Base-by-base conservation (phyloP, 2,329 filamentous ascomycete species). In the Diaporthe eres region DNA sequence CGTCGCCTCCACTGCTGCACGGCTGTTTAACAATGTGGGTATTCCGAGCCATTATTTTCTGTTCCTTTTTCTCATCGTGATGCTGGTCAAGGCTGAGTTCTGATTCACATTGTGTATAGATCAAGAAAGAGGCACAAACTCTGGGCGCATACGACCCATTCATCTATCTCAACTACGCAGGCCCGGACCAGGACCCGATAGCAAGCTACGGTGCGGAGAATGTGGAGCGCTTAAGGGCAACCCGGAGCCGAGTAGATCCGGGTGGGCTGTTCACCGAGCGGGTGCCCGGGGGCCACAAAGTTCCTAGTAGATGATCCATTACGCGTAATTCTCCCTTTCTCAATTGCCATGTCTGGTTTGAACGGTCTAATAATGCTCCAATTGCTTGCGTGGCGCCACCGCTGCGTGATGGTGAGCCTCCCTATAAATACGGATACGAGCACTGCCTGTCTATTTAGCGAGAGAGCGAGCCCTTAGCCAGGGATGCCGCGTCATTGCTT, bases 141-240 rank as follows among this genome's bases (percentile, higher is more conserved):
- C 13, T 57, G 1, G 53, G 53, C 15, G 28, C 53, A 19, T 22
- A 57, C 12, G 53, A 57, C 15, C 53, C 53, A 3, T 57, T 31
- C 34, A 42, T 71, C 19, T 77, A 77, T 53, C 74, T 77, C 9
- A 77, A 77, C n/a, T 77, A 76, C 42, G 74, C 76, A 47, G 76
- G 37, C 2, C 53, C 60, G 17, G 76, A 67, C 57, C 76, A 76
- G 42, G 55, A 74, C 13, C 76, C 76, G 3, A 72, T 77, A n/a
- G 58, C 37, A 0, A 73, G 44, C 37, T 77, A 77, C 31, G 74
- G 76, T 8, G 42, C 47, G 10, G 39, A 9, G 17, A 74, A 70
- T 44, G 44, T 77, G 22, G 12, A 68, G 37, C 39, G 53, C 10
- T 28, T 77, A 8, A 13, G 39, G 51, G 60, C 61, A 28, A 3